phyloP scores from a whole-genome alignment of 2,329 filamentous ascomycete species.

The Elsinoe perseae region DNA sequence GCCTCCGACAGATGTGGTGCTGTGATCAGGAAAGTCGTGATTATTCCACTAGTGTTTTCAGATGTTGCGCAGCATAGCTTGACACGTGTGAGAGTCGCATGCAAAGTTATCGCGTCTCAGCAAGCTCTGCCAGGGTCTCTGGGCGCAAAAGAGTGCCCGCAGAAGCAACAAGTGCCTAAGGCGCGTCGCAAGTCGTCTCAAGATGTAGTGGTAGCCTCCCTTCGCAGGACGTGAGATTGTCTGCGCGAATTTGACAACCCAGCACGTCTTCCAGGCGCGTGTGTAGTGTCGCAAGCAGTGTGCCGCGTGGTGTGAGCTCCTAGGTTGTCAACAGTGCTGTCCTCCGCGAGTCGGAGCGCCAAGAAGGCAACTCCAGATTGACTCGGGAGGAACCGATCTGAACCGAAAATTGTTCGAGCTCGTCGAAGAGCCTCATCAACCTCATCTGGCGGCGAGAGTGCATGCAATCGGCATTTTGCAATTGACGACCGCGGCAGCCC shows the following conservation, averaged over 20 bases:
- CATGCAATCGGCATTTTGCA: background rate
- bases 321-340: background rate
- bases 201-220: background rate
- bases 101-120: background rate
- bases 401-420: conserved; percentile 6
- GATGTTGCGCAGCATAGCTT: background rate
- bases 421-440: background rate
- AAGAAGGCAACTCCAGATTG: background rate
- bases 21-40: background rate
- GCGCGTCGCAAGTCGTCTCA: conserved; percentile 9
- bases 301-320: conserved; percentile 2
- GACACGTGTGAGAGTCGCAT: background rate
- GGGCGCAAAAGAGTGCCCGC: background rate
- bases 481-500: background rate
- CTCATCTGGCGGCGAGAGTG: background rate
- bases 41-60: background rate
- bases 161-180: background rate
- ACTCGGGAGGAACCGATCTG: background rate
- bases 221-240: background rate
- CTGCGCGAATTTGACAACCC: background rate
- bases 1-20: background rate
- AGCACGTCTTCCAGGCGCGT: background rate
- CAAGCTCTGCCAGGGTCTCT: background rate
- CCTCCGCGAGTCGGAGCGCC: background rate
- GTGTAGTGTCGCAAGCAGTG: background rate